Evolutionary conservation across 345 rosid genomes (phyloP), one percentile per base, ranked within the genome.

Genomic region (Euphorbia peplus): DNA sequence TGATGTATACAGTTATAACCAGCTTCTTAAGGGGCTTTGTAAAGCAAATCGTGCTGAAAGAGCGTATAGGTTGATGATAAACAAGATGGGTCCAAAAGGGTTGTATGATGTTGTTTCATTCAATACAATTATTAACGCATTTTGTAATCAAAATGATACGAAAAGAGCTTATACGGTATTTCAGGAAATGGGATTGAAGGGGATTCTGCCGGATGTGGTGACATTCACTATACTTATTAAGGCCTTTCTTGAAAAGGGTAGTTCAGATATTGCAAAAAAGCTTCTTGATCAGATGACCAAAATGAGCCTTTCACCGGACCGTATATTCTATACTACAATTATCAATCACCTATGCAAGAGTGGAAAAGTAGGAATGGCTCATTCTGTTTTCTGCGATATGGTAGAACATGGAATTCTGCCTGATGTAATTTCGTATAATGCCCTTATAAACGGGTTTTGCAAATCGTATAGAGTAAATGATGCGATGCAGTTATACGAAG

Each of bases 1-100:
- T 55, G 97, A 95, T 78, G 78, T 77, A 30, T 92, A 84, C 80
- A 90, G 96, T 79, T 90, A 91, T 70, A 95, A 91, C 71, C 92
- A 88, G 75, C 73, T 88, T 68, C 84, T 95, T 66, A 91, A 88
- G 84, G 87, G 90, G 56, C 79, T 83, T 67, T 91, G 97, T 80
- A 91, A 83, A 73, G 84, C 80, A 68, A 81, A 73, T 54, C 66
- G 63, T 68, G 71, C 70, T 4, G 90, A 83, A 57, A 84, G 81
- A 75, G 93, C 96, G 26, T 79, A 82, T 80, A 55, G 48, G 39
- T 81, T 87, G 54, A 78, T 95, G 86, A 65, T 77, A 67, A 75
- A 79, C 51, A 84, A 84, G 75, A 85, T 91, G 98, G 84, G 76
- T 80, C 78, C 78, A 29, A 84, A 86, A 73, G 95, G 91, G 32